A percentile compares a stretch with the other conserved stretches of the same genome.
Evolutionary conservation across 169 alveolate genomes (phyloP).

Genomic region (Ichthyophthirius multifiliis): DNA sequence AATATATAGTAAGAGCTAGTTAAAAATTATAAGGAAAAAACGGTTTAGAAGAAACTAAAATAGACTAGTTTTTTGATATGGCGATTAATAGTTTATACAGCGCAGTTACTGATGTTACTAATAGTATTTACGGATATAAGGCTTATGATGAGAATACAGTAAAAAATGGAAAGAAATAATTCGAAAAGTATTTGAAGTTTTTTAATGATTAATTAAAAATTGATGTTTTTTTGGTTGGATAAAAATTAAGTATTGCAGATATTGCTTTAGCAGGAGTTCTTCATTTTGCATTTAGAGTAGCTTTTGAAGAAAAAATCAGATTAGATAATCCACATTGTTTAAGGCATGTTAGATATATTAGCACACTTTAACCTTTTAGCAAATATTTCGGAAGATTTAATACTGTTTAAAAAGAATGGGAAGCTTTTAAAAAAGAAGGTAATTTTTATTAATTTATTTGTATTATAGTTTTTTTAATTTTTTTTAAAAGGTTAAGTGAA

Average conservation of each 20-base stretch:
- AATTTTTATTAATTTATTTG: no score
- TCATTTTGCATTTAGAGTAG: neutral
- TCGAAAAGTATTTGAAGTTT: neutral
- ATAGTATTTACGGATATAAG: conserved; percentile 1
- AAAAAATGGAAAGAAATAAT: neutral
- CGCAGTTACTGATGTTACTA: neutral
- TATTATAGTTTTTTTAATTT: no score
- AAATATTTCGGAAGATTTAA: neutral
- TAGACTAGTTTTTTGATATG: conserved; percentile 1
- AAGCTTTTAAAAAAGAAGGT: neutral
- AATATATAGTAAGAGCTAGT: conserved; percentile 7
- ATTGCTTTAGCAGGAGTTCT: conserved; percentile 2
- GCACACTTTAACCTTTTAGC: neutral
- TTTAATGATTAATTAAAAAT: neutral
- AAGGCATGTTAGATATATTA: neutral
- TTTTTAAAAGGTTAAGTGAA: no score
- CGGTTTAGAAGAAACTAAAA: neutral
- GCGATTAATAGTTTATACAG: neutral
- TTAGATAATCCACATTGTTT: neutral
- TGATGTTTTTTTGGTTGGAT: neutral
- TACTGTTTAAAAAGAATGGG: neutral
- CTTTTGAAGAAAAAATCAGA: conserved; percentile 1
- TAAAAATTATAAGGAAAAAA: neutral
- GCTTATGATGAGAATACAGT: neutral
- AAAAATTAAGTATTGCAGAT: neutral